Evolutionary conservation across 352 stramenopile species (phyloP).

Genomic region (Globisporangium nodosum): DNA sequence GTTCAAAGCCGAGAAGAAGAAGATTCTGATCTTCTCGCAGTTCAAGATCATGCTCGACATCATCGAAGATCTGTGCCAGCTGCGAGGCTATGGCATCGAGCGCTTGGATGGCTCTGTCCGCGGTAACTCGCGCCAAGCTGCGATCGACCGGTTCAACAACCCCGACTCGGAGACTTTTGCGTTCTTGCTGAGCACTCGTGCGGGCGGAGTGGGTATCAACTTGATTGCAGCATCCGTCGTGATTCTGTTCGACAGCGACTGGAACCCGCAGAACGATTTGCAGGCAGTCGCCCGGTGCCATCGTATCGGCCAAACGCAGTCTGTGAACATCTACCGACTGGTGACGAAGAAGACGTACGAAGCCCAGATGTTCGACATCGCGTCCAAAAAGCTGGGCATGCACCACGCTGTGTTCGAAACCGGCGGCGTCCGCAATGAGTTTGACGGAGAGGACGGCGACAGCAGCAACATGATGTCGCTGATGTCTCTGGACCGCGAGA

Average conservation of each 20-base stretch:
- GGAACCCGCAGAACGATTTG: conserved; percentile 99
- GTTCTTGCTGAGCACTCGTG: conserved; percentile 95
- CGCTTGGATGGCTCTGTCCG: conserved; percentile 95
- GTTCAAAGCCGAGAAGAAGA: conserved; percentile 95
- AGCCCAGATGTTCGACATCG: conserved; percentile 99
- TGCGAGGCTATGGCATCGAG: conserved; percentile 88
- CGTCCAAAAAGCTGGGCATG: conserved; percentile 98
- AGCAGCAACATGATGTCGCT: conserved; percentile 89
- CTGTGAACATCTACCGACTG: conserved; percentile 99
- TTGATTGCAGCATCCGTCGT: conserved; percentile 88
- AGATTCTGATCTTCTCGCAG: conserved; percentile 98
- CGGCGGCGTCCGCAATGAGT: conserved; percentile 87
- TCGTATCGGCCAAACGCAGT: conserved; percentile 99
- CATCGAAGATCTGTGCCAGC: conserved; percentile 86
- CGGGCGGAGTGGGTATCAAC: conserved; percentile 97
- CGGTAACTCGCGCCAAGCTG: conserved; percentile 96
- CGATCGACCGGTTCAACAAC: conserved; percentile 98
- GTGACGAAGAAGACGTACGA: conserved; percentile 99
- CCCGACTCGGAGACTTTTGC: conserved; percentile 93
- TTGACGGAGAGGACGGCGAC: conserved; percentile 93
- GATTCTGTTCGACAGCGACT: conserved; percentile 94
- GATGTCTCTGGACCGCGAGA: conserved; percentile 94
- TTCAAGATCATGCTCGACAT: conserved; percentile 99
- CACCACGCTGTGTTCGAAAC: conserved; percentile 98
- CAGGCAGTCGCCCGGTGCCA: conserved; percentile 98